Evolutionary conservation across 2,329 filamentous ascomycete species (phyloP).

Genomic region (Fusarium sp.): DNA sequence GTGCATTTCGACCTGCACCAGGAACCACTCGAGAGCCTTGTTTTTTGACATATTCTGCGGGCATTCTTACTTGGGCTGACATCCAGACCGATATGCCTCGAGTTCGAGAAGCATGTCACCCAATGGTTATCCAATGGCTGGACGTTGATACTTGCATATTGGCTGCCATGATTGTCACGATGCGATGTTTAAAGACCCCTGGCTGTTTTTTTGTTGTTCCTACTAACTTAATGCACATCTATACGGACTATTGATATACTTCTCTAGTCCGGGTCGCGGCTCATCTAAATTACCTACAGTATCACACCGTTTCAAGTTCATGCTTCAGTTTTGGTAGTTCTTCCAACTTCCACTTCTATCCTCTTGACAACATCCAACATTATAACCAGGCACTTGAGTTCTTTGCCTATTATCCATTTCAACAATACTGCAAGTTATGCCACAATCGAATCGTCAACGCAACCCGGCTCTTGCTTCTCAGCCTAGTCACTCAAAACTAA

Average conservation of each 20-base stretch:
- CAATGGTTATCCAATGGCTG: conserved; percentile 16
- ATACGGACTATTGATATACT: not conserved
- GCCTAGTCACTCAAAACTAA: conserved; percentile 12
- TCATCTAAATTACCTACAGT: not conserved
- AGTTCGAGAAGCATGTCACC: conserved; percentile 8
- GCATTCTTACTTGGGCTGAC: conserved; percentile 11
- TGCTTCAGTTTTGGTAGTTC: not conserved
- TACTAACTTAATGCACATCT: not conserved
- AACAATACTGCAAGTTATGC: not conserved
- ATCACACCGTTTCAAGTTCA: conserved; percentile 1
- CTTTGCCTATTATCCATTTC: conserved; percentile 24
- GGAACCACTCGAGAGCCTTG: conserved; percentile 17
- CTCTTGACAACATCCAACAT: not conserved
- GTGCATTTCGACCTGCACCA: conserved; percentile 6
- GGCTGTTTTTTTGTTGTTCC: conserved; percentile 2
- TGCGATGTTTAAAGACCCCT: conserved; percentile 17
- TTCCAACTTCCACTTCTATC: not conserved
- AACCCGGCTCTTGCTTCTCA: conserved; percentile 19
- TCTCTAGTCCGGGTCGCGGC: not conserved
- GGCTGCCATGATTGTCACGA: conserved; percentile 9
- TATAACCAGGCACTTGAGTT: not conserved
- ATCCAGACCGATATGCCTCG: conserved; percentile 23
- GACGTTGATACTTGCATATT: conserved; percentile 26
- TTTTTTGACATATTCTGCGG: not conserved
- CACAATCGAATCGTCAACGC: conserved; percentile 19